Evolutionary conservation across 31 red algal genomes (phyloP), one percentile per base, ranked within the genome.

Genomic region (Odonthalia washingtoniensis): DNA sequence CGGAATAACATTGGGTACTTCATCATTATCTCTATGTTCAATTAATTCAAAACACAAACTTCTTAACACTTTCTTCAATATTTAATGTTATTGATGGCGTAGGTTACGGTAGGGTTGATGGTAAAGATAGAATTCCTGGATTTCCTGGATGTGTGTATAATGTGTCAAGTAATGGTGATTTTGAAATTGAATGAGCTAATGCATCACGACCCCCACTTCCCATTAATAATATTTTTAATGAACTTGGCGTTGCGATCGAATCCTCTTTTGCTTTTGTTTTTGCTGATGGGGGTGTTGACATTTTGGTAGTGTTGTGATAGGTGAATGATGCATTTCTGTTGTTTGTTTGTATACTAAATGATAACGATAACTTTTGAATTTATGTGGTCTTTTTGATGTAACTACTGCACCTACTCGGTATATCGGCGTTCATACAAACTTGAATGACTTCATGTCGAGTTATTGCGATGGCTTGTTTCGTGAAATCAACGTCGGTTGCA

Each of bases 181-280:
- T 38, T 2, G 88, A 73, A 39, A 99, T 83, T 0, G 73, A 40
- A 52, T 88, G 72, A 18, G 68, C 90, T 9, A 99, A 84, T 32
- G 97, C 97, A 74, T 99, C 97, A 16, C 97, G 88, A 37, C 94
- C 97, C 3, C 97, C 97, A 70, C 81, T 80, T 18, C 97, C 97
- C 1, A 99, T 80, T 0, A 99, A 84, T 1, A 96, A 83, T 6
- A 99, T 89, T 39, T 69, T 82, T 33, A 99, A 77, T 2, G 93
- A 84, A 24, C 21, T 57, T 57, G 9, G 49, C 21, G 9, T 57
- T 21, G 21, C 49, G 21, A n/a, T n/a, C n/a, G n/a, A n/a, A n/a
- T n/a, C n/a, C n/a, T n/a, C n/a, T n/a, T n/a, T n/a, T n/a, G n/a
- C n/a, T n/a, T n/a, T n/a, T n/a, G n/a, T n/a, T n/a, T n/a, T n/a